Evolutionary conservation across 2,329 filamentous ascomycete species (phyloP).

Genomic region (Lachnellula arida): DNA sequence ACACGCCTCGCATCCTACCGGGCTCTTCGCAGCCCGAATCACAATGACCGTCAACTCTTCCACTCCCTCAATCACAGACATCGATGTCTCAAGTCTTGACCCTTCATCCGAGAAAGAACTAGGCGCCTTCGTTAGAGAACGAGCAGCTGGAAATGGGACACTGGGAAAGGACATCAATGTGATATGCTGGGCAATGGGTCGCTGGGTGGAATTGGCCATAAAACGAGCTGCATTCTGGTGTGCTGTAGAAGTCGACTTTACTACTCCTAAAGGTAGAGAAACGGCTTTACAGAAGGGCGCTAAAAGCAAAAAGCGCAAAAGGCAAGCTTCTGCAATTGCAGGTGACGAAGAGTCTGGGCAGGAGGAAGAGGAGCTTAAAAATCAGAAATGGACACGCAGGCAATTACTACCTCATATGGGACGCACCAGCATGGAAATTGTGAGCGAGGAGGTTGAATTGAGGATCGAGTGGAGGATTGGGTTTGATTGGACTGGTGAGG

Average conservation of each 20-base stretch:
- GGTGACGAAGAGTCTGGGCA: slow-evolving; percentile 32
- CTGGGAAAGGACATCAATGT: slow-evolving; percentile 54
- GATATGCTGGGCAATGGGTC: slow-evolving; percentile 62
- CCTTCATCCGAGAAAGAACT: slow-evolving; percentile 56
- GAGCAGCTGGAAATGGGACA: slow-evolving; percentile 37
- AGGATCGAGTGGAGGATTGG: slow-evolving; percentile 57
- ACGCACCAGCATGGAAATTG: slow-evolving; percentile 40
- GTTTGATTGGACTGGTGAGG: slow-evolving; percentile 72
- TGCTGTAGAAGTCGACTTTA: slow-evolving; percentile 45
- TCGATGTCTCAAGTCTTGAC: slow-evolving; percentile 53
- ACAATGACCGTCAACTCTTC: slow-evolving; percentile 55
- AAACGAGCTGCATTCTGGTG: slow-evolving; percentile 61
- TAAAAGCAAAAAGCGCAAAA: slow-evolving; percentile 19
- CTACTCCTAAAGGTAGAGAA: slow-evolving; percentile 30
- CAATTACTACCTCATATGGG: slow-evolving; percentile 53
- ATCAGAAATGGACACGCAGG: slow-evolving; percentile 32
- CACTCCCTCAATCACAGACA: slow-evolving; percentile 45
- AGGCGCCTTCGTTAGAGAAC: slow-evolving; percentile 40
- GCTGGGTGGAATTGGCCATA: slow-evolving; percentile 60
- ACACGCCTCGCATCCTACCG: slow-evolving; percentile 39
- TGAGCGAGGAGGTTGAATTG: slow-evolving; percentile 26
- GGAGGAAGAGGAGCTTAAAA: slow-evolving; percentile 18
- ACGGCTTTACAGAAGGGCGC: slow-evolving; percentile 12
- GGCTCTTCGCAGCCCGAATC: slow-evolving; percentile 54
- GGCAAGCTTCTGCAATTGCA: slow-evolving; percentile 20